These are phyloP conservation scores for Pythium dissotocum DNA, from an alignment of 352 stramenopile species.

Conservation along the genomic window DNA sequence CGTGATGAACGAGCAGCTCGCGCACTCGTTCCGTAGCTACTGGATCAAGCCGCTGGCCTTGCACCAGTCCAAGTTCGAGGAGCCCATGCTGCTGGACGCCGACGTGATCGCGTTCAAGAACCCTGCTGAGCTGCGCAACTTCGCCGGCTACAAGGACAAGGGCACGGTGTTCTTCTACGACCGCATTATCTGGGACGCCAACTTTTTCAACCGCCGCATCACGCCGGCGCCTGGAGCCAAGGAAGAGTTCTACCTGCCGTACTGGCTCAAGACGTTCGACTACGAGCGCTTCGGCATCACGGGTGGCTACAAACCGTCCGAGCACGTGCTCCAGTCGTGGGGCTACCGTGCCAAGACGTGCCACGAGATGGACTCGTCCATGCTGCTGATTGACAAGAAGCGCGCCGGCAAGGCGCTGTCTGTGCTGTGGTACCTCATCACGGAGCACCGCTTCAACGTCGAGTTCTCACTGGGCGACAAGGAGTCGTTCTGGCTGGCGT, in stretches of 20 bases:
- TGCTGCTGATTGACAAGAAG: constrained; percentile 56
- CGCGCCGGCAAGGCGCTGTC: constrained; percentile 44
- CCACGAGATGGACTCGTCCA: constrained; percentile 68
- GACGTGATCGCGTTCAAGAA: constrained; percentile 55
- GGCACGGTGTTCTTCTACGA: constrained; percentile 73
- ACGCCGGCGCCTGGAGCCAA: constrained; percentile 25
- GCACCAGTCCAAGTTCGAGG: constrained; percentile 33
- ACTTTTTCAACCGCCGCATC: constrained; percentile 42
- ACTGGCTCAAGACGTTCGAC: constrained; percentile 54
- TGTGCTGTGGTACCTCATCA: constrained; percentile 72
- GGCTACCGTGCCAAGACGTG: constrained; percentile 45
- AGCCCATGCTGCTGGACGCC: constrained; percentile 45
- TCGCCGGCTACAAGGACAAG: constrained; percentile 40
- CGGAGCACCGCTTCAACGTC: constrained; percentile 59
- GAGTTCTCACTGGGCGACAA: constrained; percentile 76
- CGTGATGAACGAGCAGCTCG: constrained; percentile 24
- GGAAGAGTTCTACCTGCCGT: constrained; percentile 41
- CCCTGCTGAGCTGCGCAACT: constrained; percentile 36
- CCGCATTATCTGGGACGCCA: constrained; percentile 49
- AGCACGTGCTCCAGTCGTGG: constrained; percentile 45
- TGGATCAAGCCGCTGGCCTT: constrained; percentile 40
- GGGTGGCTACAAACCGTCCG: constrained; percentile 27
- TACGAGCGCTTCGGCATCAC: constrained; percentile 47
- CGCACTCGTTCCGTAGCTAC: constrained; percentile 31
- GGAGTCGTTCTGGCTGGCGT: constrained; percentile 77